Conservation (phyloP, 2,329 filamentous ascomycete species). For the Pyrenophora seminiperda region DNA sequence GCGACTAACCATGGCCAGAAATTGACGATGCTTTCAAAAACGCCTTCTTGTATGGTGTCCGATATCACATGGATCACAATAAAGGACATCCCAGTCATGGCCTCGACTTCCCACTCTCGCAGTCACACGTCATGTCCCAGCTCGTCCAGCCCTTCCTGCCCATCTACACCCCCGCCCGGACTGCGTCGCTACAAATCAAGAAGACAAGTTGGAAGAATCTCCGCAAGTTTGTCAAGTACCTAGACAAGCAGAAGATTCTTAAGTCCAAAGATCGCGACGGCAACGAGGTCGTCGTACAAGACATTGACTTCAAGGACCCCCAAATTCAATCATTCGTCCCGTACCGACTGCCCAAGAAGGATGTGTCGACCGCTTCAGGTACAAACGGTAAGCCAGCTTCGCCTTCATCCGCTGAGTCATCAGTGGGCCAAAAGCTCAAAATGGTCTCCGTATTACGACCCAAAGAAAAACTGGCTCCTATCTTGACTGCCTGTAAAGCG, state of each 20-base stretch:
- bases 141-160: constrained; percentile 71
- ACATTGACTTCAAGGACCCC: constrained; percentile 67
- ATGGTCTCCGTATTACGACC: constrained; percentile 62
- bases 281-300: constrained; percentile 66
- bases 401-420: constrained; percentile 47
- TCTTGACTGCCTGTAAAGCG: constrained; percentile 58
- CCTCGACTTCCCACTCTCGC: constrained; percentile 66
- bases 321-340: constrained; percentile 63
- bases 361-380: constrained; percentile 38
- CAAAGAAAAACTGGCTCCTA: constrained; percentile 61
- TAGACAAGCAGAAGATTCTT: constrained; percentile 67
- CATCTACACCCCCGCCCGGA: constrained; percentile 60
- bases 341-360: constrained; percentile 66
- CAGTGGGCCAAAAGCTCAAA: constrained; percentile 55
- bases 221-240: constrained; percentile 70
- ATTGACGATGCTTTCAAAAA: constrained; percentile 69
- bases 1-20: constrained; percentile 51
- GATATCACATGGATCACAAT: constrained; percentile 63
- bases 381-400: constrained; percentile 51
- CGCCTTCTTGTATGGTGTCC: constrained; percentile 67
- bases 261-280: constrained; percentile 69
- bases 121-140: constrained; percentile 66
- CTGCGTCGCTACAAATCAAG: constrained; percentile 67
- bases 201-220: constrained; percentile 74
- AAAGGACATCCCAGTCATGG: constrained; percentile 58